Conservation (phyloP, 2,329 filamentous ascomycete genomes). For the Xylaria sp. region DNA sequence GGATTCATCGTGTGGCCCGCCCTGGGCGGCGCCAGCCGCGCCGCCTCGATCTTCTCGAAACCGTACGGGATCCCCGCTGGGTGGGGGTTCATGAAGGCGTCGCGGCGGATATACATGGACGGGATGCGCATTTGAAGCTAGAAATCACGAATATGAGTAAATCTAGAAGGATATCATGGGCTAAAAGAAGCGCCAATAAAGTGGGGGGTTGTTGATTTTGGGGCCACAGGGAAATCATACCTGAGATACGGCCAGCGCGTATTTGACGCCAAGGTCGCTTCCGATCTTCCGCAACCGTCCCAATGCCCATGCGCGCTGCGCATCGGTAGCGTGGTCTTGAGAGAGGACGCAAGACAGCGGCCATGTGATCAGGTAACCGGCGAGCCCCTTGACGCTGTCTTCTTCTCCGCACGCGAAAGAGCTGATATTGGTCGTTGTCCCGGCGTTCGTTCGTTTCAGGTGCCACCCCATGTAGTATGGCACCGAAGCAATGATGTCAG, state of each 20-base stretch:
- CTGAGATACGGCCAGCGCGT: slow-evolving; percentile 60
- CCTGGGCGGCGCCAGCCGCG: slow-evolving; percentile 44
- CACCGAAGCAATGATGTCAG: slow-evolving; percentile 65
- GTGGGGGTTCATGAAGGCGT: slow-evolving; percentile 55
- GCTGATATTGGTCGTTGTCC: slow-evolving; percentile 45
- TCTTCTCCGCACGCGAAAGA: slow-evolving; percentile 58
- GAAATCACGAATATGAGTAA: not conserved
- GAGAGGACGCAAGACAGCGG: slow-evolving; percentile 59
- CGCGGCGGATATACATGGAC: slow-evolving; percentile 65
- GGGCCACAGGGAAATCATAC: slow-evolving; percentile 44
- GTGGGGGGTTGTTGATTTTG: not conserved
- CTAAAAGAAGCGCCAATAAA: not conserved
- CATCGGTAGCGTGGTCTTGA: slow-evolving; percentile 65
- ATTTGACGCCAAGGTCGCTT: slow-evolving; percentile 61
- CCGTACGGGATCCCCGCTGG: slow-evolving; percentile 44
- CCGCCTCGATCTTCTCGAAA: slow-evolving; percentile 53
- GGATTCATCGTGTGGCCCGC: slow-evolving; percentile 48
- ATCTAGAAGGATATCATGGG: not conserved
- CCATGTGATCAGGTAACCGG: slow-evolving; percentile 66
- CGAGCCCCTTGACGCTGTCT: slow-evolving; percentile 57
- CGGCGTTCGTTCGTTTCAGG: slow-evolving; percentile 49
- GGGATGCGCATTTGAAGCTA: slow-evolving; percentile 64
- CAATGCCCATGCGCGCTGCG: slow-evolving; percentile 60
- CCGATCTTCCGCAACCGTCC: slow-evolving; percentile 62
- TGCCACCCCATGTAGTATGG: slow-evolving; percentile 68